Percentiles rank a stretch among this genome's conserved stretches.
Evolutionary conservation across 805 yeast genomes (phyloP).

Genomic region (Starmerella stellata): DNA sequence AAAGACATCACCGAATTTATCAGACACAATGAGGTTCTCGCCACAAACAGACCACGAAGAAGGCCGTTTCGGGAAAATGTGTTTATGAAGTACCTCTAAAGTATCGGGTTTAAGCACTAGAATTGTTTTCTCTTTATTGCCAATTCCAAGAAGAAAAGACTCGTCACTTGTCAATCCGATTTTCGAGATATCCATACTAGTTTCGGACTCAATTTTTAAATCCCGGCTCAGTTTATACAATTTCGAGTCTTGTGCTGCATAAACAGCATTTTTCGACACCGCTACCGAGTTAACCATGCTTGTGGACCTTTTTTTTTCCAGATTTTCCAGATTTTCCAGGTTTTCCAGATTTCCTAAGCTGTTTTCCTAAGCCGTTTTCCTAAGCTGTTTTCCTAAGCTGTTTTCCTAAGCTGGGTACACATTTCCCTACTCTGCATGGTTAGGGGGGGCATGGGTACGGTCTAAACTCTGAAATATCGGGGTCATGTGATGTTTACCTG

Average conservation of each 20-base stretch:
- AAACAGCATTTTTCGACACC: background rate
- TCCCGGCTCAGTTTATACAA: background rate
- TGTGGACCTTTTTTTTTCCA: background rate
- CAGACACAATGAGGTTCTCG: slow-evolving; percentile 48
- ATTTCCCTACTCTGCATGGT: too few species aligned
- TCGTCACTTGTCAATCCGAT: slow-evolving; percentile 38
- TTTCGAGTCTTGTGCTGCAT: background rate
- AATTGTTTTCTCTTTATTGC: slow-evolving; percentile 72
- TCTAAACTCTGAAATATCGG: too few species aligned
- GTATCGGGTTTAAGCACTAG: slow-evolving; percentile 34
- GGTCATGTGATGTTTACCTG: too few species aligned
- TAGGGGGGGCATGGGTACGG: too few species aligned
- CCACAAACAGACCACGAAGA: slow-evolving; percentile 35
- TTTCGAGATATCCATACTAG: slow-evolving; percentile 30
- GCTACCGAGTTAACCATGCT: background rate
- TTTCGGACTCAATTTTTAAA: background rate
- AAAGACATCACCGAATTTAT: slow-evolving; percentile 93
- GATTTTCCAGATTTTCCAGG: too few species aligned
- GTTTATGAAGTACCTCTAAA: slow-evolving; percentile 42
- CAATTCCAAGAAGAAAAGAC: slow-evolving; percentile 41
- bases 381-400: too few species aligned
- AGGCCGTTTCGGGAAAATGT: slow-evolving; percentile 70
- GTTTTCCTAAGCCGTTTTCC: too few species aligned
- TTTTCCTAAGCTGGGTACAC: too few species aligned
- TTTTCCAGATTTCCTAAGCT: too few species aligned